Percentiles rank a stretch among this genome's conserved stretches.
Conservation (phyloP, 192 early-diverging fungal species). For the Coemansia furcata region DNA sequence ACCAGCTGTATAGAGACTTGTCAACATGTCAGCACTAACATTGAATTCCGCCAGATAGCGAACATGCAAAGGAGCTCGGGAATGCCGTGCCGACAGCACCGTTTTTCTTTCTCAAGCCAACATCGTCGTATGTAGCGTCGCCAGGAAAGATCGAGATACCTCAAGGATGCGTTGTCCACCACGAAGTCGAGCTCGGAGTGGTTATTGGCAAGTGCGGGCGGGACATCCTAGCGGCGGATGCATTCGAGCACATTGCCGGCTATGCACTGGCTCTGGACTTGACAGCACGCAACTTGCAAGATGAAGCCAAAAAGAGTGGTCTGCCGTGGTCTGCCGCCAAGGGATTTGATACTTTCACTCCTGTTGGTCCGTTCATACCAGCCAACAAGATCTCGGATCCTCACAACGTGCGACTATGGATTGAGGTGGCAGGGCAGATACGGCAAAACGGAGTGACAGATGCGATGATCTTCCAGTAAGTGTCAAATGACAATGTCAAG, state of each 20-base stretch:
- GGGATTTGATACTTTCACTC: slow-evolving; percentile 94
- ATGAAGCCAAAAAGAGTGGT: slow-evolving; percentile 76
- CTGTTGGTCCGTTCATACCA: slow-evolving; percentile 82
- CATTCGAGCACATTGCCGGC: slow-evolving; percentile 64
- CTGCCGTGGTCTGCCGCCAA: slow-evolving; percentile 91
- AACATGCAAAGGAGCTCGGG: slow-evolving; percentile 92
- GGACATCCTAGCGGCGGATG: slow-evolving; percentile 64
- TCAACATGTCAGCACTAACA: background rate
- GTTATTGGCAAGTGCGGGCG: slow-evolving; percentile 81
- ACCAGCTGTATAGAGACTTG: background rate
- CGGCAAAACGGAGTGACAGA: slow-evolving; percentile 83
- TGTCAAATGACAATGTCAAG: background rate
- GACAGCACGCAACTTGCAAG: slow-evolving; percentile 89
- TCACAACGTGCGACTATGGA: slow-evolving; percentile 69
- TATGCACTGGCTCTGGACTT: slow-evolving; percentile 89
- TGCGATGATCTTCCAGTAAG: slow-evolving; percentile 90
- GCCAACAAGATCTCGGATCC: slow-evolving; percentile 68
- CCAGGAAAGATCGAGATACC: slow-evolving; percentile 80
- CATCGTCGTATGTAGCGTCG: slow-evolving; percentile 69
- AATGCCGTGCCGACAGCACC: slow-evolving; percentile 87
- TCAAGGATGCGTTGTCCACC: slow-evolving; percentile 73
- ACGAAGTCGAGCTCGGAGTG: slow-evolving; percentile 92
- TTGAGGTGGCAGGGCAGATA: slow-evolving; percentile 71
- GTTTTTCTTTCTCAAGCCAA: slow-evolving; percentile 94
- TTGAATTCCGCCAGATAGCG: slow-evolving; percentile 43